Evolutionary conservation across 2,329 filamentous ascomycete genomes (phyloP), one percentile per base, ranked within the genome.

Genomic region (Aspergillus uvarum): DNA sequence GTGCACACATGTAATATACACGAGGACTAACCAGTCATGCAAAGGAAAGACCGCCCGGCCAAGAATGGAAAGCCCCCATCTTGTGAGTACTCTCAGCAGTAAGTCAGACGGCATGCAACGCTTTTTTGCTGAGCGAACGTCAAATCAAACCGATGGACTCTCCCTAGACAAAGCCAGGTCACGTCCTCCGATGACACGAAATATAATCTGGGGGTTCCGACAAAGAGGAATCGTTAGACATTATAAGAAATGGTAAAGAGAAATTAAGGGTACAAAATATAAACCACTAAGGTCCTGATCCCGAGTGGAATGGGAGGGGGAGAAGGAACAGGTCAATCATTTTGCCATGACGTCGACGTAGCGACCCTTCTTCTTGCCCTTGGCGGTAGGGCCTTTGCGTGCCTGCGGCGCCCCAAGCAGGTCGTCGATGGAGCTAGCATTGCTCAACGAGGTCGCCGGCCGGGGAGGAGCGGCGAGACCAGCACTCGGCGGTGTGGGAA

Each of bases 261-360:
- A 47, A 64, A 65, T 63, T 22, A 61, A 5, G 38, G 6, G 7
- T 16, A 62, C 49, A 56, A 22, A 49, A 47, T 22, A 29, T 48
- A 44, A 58, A 26, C 32, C 32, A 48, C 54, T 35, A 21, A 38
- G 38, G 58, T 38, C 12, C 16, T 2, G 22, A n/a, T 19, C 29
- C 19, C 22, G 42, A 29, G 24, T 19, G 26, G 42, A n/a, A 19
- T 21, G 26, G 31, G 22, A 26, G 26, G 32, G 8, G 21, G 22
- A 55, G 19, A 12, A 35, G 32, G 32, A 12, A 12, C 12, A 35
- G 4, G 32, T 35, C 12, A 21, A 42, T 74, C 60, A 80, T 67
- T 91, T 88, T 10, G 89, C 90, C 92, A 98, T 97, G 61, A 99
- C 92, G 83, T 99, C 95, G 31, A 99, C 88, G 81, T 99, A 99